These are phyloP conservation scores for Quercus dentata DNA, from an alignment of 306 rosid species.

Conservation along the genomic window DNA sequence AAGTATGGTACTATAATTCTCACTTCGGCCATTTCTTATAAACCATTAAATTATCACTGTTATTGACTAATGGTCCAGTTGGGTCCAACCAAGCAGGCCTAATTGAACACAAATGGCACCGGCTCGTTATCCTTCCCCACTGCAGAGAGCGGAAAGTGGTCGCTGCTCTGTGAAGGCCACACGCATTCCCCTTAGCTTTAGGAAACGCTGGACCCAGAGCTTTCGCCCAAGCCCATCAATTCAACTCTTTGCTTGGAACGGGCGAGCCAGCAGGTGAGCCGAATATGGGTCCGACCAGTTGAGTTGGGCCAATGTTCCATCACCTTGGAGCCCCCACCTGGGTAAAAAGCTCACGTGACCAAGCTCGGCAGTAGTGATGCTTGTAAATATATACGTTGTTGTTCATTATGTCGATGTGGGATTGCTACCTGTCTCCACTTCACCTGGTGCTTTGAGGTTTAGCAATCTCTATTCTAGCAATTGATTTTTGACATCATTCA, in stretches of 20 bases:
- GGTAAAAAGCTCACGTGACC: slow-evolving; percentile 10
- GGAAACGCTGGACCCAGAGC: background rate
- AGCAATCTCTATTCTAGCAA: too few relatives aligned
- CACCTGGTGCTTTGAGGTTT: too few relatives aligned
- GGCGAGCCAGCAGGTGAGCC: background rate
- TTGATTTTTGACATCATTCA: too few relatives aligned
- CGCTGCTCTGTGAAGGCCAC: slow-evolving; percentile 35
- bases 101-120: background rate
- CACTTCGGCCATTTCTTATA: too few relatives aligned
- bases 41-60: too few relatives aligned
- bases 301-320: background rate
- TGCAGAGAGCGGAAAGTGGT: slow-evolving; percentile 16
- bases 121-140: slow-evolving; percentile 23
- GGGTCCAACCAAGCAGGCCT: background rate
- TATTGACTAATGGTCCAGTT: background rate
- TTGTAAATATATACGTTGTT: background rate
- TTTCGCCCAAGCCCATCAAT: background rate
- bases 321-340: background rate
- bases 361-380: background rate
- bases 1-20: too few relatives aligned
- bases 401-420: too few relatives aligned
- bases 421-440: too few relatives aligned
- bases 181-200: slow-evolving; percentile 19
- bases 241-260: background rate
- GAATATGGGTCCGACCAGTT: background rate